These are phyloP conservation scores for Calocera cornea DNA, from an alignment of 768 basidiomycete species.

Conservation along the genomic window DNA sequence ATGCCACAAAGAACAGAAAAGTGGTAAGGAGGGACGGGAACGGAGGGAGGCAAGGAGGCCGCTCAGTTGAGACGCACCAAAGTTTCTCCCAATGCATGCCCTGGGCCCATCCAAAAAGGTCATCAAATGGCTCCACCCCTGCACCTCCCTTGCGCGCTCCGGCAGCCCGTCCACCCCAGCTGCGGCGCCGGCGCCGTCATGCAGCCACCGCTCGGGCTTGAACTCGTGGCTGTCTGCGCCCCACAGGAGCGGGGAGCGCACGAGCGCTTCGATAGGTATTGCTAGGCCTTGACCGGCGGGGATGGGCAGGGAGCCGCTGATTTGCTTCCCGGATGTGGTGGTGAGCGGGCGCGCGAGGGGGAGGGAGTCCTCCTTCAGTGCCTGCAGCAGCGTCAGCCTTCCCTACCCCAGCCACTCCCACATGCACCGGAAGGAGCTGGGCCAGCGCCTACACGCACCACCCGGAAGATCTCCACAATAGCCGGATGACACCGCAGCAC, in stretches of 20 bases:
- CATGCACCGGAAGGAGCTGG: neutral
- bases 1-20: neutral
- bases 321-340: neutral
- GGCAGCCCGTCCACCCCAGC: neutral
- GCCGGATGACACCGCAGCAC: neutral
- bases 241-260: constrained; percentile 21
- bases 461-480: neutral
- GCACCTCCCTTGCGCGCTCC: neutral
- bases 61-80: neutral
- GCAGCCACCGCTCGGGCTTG: constrained; percentile 26
- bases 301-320: constrained; percentile 7
- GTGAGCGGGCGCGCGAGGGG: neutral
- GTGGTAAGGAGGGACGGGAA: too few species aligned
- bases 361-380: neutral
- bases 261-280: constrained; percentile 19
- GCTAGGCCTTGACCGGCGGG: constrained; percentile 17
- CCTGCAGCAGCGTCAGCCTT: neutral
- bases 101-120: neutral
- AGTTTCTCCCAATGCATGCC: neutral
- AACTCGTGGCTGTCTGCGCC: constrained; percentile 26
- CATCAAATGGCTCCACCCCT: neutral
- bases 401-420: too few species aligned
- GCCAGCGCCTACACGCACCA: neutral
- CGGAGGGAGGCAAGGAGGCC: too few species aligned
- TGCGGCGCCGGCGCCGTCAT: too few species aligned